Evolutionary conservation across 495 filamentous ascomycete genomes (phyloP), one percentile per base, ranked within the genome.

Genomic region (Cercophora sp.): DNA sequence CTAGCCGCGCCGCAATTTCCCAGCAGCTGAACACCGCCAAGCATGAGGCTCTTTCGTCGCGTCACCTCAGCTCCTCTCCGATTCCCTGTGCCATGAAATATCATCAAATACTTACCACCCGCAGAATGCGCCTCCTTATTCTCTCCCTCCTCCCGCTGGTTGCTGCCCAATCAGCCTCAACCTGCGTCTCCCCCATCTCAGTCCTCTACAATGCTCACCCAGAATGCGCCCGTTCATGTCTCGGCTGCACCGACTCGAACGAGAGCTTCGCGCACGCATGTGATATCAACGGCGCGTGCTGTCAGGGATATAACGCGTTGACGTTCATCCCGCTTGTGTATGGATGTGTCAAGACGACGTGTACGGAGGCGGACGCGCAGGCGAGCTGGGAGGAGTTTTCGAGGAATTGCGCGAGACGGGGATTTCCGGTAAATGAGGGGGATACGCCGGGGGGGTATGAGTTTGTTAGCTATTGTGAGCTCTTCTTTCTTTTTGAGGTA

Each of bases 361-460:
- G 42, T n/a, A 3, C 22, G 4, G 42, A 4, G 4, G 42, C 2
- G 5, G 42, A 45, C 11, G 23, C 23, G 42, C 42, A 45, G 24
- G 18, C 13, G 42, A 45, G 42, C 25, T 45, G 42, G 42, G 42
- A 27, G 42, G 42, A 27, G 25, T 45, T 45, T 29, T 27, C 29
- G 42, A n/a, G 42, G 5, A 45, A 45, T 27, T 45, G 42, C 19
- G 24, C 22, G 42, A 27, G 42, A 25, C 1, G n/a, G 1, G 42
- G 42, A 6, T 26, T 10, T 25, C 5, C 13, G 6, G 42, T 45
- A n/a, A n/a, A 26, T 1, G 25, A 45, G 22, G 23, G 1, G 42
- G 42, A 44, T 26, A 44, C 39, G 39, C 42, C 42, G 42, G 42
- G 42, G 23, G 42, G 42, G 42, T 45, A 45, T 45, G 42, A 15